These are phyloP conservation scores for Exophiala bonariae DNA, from an alignment of 2,329 filamentous ascomycete genomes.

Conservation along the genomic window DNA sequence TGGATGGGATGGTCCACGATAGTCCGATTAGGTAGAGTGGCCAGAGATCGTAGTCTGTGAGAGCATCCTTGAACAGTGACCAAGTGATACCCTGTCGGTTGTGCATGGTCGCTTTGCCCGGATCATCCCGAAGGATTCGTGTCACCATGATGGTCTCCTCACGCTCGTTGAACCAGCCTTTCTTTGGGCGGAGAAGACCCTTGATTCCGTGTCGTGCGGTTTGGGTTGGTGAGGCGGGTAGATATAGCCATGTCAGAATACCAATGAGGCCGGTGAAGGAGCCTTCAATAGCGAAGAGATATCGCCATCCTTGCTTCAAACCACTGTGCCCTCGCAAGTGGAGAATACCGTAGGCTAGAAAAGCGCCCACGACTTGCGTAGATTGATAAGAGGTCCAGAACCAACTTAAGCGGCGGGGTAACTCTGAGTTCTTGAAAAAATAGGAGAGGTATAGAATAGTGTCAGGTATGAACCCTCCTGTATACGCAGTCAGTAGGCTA, in stretches of 20 bases:
- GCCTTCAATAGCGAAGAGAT: constrained; percentile 31
- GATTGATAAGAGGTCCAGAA: constrained; percentile 67
- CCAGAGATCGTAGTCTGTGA: constrained; percentile 64
- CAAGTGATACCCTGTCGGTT: constrained; percentile 58
- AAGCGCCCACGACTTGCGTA: constrained; percentile 26
- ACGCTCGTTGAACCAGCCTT: constrained; percentile 60
- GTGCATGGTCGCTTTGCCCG: constrained; percentile 61
- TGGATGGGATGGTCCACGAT: constrained; percentile 55
- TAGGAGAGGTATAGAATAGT: constrained; percentile 47
- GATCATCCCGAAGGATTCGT: constrained; percentile 59
- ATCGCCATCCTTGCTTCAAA: constrained; percentile 51
- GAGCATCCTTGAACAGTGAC: constrained; percentile 57
- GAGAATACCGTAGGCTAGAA: constrained; percentile 26
- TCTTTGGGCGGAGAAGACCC: constrained; percentile 35
- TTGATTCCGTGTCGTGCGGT: constrained; percentile 63
- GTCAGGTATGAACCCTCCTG: constrained; percentile 58
- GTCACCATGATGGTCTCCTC: constrained; percentile 65
- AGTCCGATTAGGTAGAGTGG: constrained; percentile 57
- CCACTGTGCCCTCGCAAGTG: constrained; percentile 40
- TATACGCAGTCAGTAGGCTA: no score
- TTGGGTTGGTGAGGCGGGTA: constrained; percentile 64
- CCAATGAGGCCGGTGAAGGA: constrained; percentile 56
- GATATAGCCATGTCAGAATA: constrained; percentile 58
- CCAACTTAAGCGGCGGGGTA: constrained; percentile 65
- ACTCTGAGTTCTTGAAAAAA: constrained; percentile 71